Percentiles rank a stretch among this genome's conserved stretches.
phyloP scores from a whole-genome alignment of 257 asterid genomes.

The Marsdenia floribunda region DNA sequence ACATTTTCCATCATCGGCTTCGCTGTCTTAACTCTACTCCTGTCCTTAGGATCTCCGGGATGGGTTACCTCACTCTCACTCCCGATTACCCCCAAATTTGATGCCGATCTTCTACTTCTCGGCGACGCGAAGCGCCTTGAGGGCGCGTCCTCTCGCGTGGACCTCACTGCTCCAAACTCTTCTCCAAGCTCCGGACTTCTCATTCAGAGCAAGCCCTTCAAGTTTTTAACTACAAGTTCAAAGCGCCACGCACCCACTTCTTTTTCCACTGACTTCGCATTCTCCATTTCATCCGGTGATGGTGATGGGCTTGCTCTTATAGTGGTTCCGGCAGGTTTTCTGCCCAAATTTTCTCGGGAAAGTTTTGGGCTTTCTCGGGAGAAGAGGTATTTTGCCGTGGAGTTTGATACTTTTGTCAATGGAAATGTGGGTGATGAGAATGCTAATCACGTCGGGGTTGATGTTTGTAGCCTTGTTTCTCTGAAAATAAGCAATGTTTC shows the following conservation, averaged over 20 bases:
- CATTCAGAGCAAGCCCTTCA: conserved; percentile 50
- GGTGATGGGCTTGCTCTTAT: conserved; percentile 66
- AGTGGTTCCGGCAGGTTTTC: conserved; percentile 37
- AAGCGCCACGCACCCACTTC: conserved; percentile 38
- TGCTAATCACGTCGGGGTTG: conserved; percentile 56
- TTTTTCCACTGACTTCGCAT: conserved; percentile 67
- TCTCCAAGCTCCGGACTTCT: conserved; percentile 57
- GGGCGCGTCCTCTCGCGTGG: conserved; percentile 30
- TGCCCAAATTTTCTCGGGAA: conserved; percentile 26
- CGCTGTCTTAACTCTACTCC: conserved; percentile 18
- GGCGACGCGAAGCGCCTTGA: conserved; percentile 53
- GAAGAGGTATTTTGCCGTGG: conserved; percentile 46
- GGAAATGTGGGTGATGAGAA: conserved; percentile 45
- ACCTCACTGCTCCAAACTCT: conserved; percentile 49
- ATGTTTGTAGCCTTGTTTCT: conserved; percentile 53
- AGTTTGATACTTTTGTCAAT: conserved; percentile 48
- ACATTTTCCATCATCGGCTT: conserved; percentile 5
- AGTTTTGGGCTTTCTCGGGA: conserved; percentile 43
- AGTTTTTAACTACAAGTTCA: conserved; percentile 21
- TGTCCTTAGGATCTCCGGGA: conserved; percentile 17
- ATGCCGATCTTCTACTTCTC: conserved; percentile 37
- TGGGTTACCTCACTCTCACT: conserved; percentile 37
- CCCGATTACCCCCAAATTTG: conserved; percentile 38
- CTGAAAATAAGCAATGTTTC: conserved; percentile 50
- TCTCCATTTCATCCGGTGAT: conserved; percentile 53